Evolutionary conservation across 768 basidiomycete species (phyloP), one percentile per base, ranked within the genome.

Genomic region (Crepidotus variabilis): DNA sequence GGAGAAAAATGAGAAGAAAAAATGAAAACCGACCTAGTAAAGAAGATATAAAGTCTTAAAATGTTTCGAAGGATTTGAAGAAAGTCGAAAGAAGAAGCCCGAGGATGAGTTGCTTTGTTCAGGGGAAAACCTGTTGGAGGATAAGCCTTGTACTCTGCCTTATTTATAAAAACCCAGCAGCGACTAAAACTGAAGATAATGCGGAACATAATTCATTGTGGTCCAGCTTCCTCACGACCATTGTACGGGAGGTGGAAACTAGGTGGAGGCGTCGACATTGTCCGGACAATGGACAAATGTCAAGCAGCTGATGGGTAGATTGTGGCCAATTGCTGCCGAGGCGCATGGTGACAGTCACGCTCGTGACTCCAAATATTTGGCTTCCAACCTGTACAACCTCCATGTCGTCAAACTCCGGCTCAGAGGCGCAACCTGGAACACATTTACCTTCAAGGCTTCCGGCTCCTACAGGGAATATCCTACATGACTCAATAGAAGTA

Each of bases 401-500:
- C 39, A 65, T 64, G 64, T 60, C 67, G 28, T 55, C 62, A 18
- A 58, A 60, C 47, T 49, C 49, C 21, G 60, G 53, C 1, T n/a
- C 54, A 18, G 50, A 56, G 4, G 21, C 62, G 18, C 57, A 62
- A 53, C 32, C 56, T 20, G 51, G 55, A 5, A 58, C 65, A 11
- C 60, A 60, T 23, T 63, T 73, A 28, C 76, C 76, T 23, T 74
- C 75, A 7, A 66, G 64, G 16, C 55, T 73, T 24, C 75, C 76
- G 16, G 63, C 65, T 16, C 66, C 75, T 1, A 76, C 74, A n/a
- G 76, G 77, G 13, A 72, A 72, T 50, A 52, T 73, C 14, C 33
- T 72, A 0, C 54, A 65, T 33, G 77, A 78, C 60, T 71, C 71
- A 21, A 51, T 72, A 54, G 66, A 74, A 60, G 76, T 71, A 36